These are phyloP conservation scores for Acarospora socialis DNA, from an alignment of 2,329 filamentous ascomycete genomes.

Conservation along the genomic window DNA sequence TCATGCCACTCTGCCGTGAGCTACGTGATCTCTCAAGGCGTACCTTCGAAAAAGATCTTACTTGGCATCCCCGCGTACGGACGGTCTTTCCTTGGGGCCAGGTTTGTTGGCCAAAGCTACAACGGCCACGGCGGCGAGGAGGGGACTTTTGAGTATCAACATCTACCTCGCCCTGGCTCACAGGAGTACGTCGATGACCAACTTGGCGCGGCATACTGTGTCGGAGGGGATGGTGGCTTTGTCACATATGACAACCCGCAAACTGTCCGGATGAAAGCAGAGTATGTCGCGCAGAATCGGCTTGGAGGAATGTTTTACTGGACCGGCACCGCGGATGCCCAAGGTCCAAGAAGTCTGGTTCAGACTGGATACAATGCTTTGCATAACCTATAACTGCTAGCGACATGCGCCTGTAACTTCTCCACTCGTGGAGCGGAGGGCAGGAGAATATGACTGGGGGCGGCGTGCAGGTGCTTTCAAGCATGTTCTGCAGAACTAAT, in stretches of 20 bases:
- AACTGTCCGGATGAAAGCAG: constrained; percentile 61
- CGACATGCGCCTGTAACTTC: too few species aligned
- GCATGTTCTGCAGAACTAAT: too few species aligned
- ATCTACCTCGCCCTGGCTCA: constrained; percentile 47
- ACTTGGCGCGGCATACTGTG: constrained; percentile 55
- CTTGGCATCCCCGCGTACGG: constrained; percentile 65
- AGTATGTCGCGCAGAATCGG: constrained; percentile 55
- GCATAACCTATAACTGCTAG: too few species aligned
- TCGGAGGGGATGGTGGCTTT: constrained; percentile 61
- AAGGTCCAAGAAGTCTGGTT: constrained; percentile 42
- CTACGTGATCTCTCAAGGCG: constrained; percentile 50
- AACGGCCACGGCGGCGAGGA: constrained; percentile 42
- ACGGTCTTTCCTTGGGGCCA: constrained; percentile 55
- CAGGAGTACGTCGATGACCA: constrained; percentile 55
- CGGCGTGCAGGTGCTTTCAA: too few species aligned
- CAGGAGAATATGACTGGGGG: too few species aligned
- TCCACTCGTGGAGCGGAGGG: too few species aligned
- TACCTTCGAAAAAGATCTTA: constrained; percentile 56
- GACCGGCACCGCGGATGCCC: constrained; percentile 58
- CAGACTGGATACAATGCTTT: constrained; percentile 44
- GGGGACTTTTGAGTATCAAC: constrained; percentile 59
- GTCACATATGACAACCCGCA: constrained; percentile 67
- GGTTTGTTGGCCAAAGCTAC: constrained; percentile 49
- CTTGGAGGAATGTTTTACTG: constrained; percentile 71
- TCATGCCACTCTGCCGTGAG: constrained; percentile 54